Conservation (phyloP, 768 basidiomycete species). For the Collybia sp. region DNA sequence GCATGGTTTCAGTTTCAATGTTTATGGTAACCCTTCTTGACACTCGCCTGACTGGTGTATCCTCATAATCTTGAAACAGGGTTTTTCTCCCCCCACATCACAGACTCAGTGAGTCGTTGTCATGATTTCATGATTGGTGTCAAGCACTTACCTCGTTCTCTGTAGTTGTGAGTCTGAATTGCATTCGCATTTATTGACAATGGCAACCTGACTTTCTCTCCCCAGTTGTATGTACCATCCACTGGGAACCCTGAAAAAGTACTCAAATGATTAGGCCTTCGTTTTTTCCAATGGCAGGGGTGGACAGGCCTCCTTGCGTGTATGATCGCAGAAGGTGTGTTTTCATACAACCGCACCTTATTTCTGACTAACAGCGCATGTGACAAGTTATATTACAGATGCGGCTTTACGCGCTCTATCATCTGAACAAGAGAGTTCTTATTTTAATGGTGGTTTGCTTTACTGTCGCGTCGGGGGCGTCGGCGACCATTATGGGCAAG, state of each 20-base stretch:
- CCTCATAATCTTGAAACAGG: constrained; percentile 13
- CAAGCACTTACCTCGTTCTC: constrained; percentile 5
- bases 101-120: constrained; percentile 29
- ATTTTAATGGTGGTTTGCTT: constrained; percentile 39
- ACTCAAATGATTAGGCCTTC: constrained; percentile 23
- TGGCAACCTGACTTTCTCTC: neutral
- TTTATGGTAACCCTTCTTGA: constrained; percentile 34
- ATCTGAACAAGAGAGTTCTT: constrained; percentile 46
- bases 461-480: constrained; percentile 29
- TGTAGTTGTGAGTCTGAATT: constrained; percentile 26
- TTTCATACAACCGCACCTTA: no score
- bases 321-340: constrained; percentile 51
- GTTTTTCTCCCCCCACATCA: constrained; percentile 38
- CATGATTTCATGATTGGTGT: neutral
- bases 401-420: constrained; percentile 60
- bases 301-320: constrained; percentile 52
- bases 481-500: constrained; percentile 44
- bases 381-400: constrained; percentile 63
- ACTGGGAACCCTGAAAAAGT: neutral
- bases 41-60: constrained; percentile 1
- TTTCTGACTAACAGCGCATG: no score
- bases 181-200: constrained; percentile 12
- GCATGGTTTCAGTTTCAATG: constrained; percentile 39
- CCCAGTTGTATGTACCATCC: constrained; percentile 19
- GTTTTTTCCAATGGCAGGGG: constrained; percentile 57